These are phyloP conservation scores for Ochromonas danica DNA, from an alignment of 108 stramenopile species.

Conservation along the genomic window DNA sequence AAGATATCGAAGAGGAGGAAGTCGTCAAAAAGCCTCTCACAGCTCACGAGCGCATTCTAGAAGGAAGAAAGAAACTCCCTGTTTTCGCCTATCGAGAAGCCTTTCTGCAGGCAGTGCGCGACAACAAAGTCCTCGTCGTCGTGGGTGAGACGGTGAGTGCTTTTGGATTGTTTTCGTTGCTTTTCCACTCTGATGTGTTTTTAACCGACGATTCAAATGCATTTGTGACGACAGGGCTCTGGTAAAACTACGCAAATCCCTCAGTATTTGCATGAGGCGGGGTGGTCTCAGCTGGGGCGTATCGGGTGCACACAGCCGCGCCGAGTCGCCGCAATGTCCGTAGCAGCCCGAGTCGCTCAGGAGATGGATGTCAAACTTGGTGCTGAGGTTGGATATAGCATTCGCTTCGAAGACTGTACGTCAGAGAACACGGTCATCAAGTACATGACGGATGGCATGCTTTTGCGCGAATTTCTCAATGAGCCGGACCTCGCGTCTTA, in stretches of 20 bases:
- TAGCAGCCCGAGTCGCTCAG: conserved; percentile 90
- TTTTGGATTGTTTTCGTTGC: conserved; percentile 39
- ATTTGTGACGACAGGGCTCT: conserved; percentile 49
- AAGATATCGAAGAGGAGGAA: background rate
- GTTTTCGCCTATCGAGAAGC: conserved; percentile 92
- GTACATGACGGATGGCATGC: conserved; percentile 89
- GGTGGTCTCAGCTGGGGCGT: conserved; percentile 89
- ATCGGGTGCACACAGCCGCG: conserved; percentile 97
- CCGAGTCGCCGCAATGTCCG: conserved; percentile 97
- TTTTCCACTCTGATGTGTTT: background rate
- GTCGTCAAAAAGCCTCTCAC: conserved; percentile 54
- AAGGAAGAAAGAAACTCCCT: conserved; percentile 81
- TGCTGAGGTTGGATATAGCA: conserved; percentile 95
- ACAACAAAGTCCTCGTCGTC: conserved; percentile 83
- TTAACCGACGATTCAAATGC: background rate
- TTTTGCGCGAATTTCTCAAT: conserved; percentile 88
- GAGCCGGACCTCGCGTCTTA: conserved; percentile 94
- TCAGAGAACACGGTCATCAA: conserved; percentile 76
- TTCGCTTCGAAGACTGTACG: conserved; percentile 98
- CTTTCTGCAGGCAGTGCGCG: conserved; percentile 65
- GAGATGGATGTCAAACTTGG: conserved; percentile 94
- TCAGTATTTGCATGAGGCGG: conserved; percentile 94
- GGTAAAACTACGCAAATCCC: conserved; percentile 94
- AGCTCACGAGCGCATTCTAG: conserved; percentile 84
- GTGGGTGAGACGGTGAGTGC: conserved; percentile 75